Evolutionary conservation across 805 yeast genomes (phyloP).

Genomic region (Myxozyma neotropica): DNA sequence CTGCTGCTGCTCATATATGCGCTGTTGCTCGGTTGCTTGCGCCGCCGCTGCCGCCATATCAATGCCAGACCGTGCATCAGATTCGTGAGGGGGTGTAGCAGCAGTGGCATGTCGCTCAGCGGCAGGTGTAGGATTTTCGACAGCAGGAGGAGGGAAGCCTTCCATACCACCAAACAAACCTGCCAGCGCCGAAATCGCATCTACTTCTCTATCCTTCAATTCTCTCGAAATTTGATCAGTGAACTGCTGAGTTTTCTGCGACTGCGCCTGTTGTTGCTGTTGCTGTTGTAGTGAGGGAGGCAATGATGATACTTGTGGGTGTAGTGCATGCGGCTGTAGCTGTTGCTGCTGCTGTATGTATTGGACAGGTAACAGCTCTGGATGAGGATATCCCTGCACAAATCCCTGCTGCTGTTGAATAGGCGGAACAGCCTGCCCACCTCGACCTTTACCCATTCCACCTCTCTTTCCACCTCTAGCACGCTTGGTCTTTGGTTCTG

Average conservation of each 20-base stretch:
- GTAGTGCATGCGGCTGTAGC: not conserved
- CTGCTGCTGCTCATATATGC: constrained; percentile 4
- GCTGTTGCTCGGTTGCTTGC: constrained; percentile 1
- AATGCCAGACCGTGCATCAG: too few species aligned
- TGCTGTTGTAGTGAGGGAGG: not conserved
- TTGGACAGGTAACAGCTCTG: not conserved
- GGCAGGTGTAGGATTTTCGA: too few species aligned
- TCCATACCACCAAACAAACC: constrained; percentile 35
- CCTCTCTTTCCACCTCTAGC: constrained; percentile 13
- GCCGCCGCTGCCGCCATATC: not conserved
- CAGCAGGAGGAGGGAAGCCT: not conserved
- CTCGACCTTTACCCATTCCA: constrained; percentile 5
- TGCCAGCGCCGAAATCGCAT: constrained; percentile 37
- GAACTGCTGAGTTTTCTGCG: too few species aligned
- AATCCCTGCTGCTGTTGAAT: not conserved
- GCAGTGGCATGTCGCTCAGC: too few species aligned
- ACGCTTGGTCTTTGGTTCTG: constrained; percentile 19
- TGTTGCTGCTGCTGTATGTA: not conserved
- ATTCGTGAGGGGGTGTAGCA: constrained; percentile 12
- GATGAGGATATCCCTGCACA: not conserved
- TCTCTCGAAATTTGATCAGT: constrained; percentile 17
- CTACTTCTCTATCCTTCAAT: constrained; percentile 33
- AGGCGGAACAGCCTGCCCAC: not conserved
- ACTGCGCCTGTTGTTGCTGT: too few species aligned
- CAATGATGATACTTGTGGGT: not conserved